These are phyloP conservation scores for Ogataea kodamae DNA, from an alignment of 805 yeast genomes.

Conservation along the genomic window DNA sequence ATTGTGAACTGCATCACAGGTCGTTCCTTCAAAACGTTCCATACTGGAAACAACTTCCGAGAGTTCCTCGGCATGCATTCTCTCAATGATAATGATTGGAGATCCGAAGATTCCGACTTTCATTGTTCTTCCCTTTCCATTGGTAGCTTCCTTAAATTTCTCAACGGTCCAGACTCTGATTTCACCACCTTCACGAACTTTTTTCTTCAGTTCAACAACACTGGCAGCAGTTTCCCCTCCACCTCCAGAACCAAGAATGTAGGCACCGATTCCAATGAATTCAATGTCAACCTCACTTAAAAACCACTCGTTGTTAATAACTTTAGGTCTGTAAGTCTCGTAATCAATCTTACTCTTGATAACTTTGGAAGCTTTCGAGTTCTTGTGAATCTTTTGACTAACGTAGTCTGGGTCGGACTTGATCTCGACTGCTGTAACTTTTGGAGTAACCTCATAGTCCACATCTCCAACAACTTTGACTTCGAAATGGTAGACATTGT, in stretches of 20 bases:
- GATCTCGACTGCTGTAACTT: constrained; percentile 6
- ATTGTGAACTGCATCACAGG: constrained; percentile 33
- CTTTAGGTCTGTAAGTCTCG: constrained; percentile 17
- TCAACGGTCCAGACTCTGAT: constrained; percentile 34
- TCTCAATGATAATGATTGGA: constrained; percentile 44
- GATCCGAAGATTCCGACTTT: constrained; percentile 42
- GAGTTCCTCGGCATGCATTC: constrained; percentile 38
- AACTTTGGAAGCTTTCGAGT: constrained; percentile 9
- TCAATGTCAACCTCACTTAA: constrained; percentile 42
- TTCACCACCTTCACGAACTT: constrained; percentile 33
- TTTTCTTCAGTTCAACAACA: constrained; percentile 32
- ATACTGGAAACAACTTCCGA: constrained; percentile 28
- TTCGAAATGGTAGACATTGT: constrained; percentile 32
- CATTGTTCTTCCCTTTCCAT: constrained; percentile 29
- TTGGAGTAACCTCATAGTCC: constrained; percentile 30
- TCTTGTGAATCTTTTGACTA: no score
- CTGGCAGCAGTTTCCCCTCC: constrained; percentile 41
- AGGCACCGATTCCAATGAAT: constrained; percentile 38
- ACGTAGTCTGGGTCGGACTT: no score
- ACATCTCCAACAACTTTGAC: constrained; percentile 43
- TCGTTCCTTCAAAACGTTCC: constrained; percentile 26
- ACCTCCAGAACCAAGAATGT: constrained; percentile 47
- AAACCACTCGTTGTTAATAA: constrained; percentile 33
- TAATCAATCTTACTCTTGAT: constrained; percentile 16
- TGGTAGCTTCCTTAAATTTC: constrained; percentile 25